Base-by-base conservation (phyloP, 2,329 filamentous ascomycete genomes). In the Alternaria rosae region DNA sequence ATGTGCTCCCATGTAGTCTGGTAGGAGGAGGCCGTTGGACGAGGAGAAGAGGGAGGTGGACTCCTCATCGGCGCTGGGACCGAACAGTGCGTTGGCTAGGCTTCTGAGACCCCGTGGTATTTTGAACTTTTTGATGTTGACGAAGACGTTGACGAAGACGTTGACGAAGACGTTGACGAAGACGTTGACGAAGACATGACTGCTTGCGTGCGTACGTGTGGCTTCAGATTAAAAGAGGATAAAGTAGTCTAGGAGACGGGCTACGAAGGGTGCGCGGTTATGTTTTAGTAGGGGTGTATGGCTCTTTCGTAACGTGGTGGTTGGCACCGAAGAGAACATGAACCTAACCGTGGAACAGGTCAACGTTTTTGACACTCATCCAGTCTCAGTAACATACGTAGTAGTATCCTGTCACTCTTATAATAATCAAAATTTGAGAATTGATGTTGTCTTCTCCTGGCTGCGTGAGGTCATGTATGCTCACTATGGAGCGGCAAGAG, bases 311-410 rank as follows among this genome's bases (percentile, higher is more conserved):
- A 35, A 2, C 4, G 6, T n/a, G 2, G 15, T 35, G 7, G 15
- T 38, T 2, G 4, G 32, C n/a, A 38, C 35, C 35, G 35, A 38
- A n/a, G 17, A 32, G 4, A 38, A n/a, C 32, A 38, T 38, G 32
- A 17, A 38, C 35, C 2, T 3, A 38, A 38, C 35, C 35, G 9
- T 38, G 15, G 35, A 38, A 38, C n/a, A 0, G 3, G 1, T 5
- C 5, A 38, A 17, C 15, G 1, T 38, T 10, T 38, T 9, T 38
- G 0, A 6, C 35, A 1, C 5, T n/a, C 0, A 38, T 38, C 2
- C 0, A 17, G 35, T 38, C 15, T 2, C 4, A 10, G 5, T 38
- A 17, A 0, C 3, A 3, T 11, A 1, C 8, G 10, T 1, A 17
- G 5, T 1, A 6, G 10, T 11, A 0, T 2, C 35, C 9, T 17